phyloP scores from a whole-genome alignment of 257 asterid species.

The Solanum pimpinellifolium region DNA sequence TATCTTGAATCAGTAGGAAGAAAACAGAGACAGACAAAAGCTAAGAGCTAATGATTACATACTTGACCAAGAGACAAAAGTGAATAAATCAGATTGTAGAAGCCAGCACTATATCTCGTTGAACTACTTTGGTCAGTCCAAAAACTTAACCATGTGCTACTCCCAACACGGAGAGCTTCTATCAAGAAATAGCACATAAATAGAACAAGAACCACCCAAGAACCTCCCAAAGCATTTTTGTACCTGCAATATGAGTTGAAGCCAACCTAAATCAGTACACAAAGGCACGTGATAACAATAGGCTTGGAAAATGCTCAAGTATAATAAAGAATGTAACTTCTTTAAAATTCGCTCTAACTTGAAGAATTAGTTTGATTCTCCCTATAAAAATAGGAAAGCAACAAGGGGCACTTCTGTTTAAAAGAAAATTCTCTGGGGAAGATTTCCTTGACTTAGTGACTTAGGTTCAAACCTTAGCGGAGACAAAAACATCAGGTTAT shows the following conservation, averaged over 20 bases:
- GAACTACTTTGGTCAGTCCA: constrained; percentile 57
- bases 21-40: background rate
- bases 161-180: constrained; percentile 64
- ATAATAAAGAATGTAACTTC: background rate
- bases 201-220: constrained; percentile 74
- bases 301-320: background rate
- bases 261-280: background rate
- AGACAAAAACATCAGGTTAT: background rate
- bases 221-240: constrained; percentile 83
- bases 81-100: constrained; percentile 61
- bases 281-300: background rate
- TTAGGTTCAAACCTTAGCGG: background rate
- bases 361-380: background rate
- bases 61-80: constrained; percentile 71
- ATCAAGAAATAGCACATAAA: constrained; percentile 49
- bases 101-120: constrained; percentile 31
- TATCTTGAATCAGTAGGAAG: background rate
- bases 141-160: constrained; percentile 92
- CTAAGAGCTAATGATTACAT: constrained; percentile 8
- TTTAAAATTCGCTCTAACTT: background rate
- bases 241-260: constrained; percentile 38
- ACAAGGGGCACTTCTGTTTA: background rate
- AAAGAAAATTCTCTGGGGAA: background rate
- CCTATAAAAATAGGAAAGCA: background rate
- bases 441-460: background rate